These are phyloP conservation scores for Candida patagonica DNA, from an alignment of 805 yeast species.

Conservation along the genomic window DNA sequence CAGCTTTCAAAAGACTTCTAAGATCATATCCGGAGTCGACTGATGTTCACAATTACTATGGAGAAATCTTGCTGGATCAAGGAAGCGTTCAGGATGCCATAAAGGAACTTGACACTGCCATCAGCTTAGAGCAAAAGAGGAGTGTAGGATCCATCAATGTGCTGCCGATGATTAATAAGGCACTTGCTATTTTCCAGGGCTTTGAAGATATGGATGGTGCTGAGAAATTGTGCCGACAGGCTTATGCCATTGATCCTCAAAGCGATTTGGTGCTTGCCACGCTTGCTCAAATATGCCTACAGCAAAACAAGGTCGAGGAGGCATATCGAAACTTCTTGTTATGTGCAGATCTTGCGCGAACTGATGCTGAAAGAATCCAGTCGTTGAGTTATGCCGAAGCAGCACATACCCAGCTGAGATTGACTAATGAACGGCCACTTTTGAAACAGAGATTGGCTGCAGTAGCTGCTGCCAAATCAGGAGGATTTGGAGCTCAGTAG, in stretches of 20 bases:
- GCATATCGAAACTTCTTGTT: constrained; percentile 78
- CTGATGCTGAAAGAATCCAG: constrained; percentile 77
- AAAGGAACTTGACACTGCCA: constrained; percentile 78
- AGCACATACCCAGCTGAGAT: constrained; percentile 75
- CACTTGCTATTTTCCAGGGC: constrained; percentile 41
- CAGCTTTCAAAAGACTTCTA: constrained; percentile 16
- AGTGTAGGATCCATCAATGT: constrained; percentile 74
- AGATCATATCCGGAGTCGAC: constrained; percentile 70
- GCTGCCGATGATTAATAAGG: constrained; percentile 82
- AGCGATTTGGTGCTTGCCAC: constrained; percentile 83
- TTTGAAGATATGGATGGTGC: constrained; percentile 46
- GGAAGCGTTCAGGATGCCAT: constrained; percentile 65
- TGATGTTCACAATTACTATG: constrained; percentile 90
- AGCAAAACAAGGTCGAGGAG: constrained; percentile 70
- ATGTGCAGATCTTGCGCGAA: constrained; percentile 74
- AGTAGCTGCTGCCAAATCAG: constrained; percentile 11
- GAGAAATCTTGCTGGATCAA: constrained; percentile 82
- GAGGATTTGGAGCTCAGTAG: no score
- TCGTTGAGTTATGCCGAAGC: constrained; percentile 91
- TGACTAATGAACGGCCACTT: constrained; percentile 32
- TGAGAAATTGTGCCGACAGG: constrained; percentile 56
- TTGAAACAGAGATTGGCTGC: constrained; percentile 23
- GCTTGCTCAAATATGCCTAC: constrained; percentile 86
- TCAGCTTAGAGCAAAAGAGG: constrained; percentile 52
- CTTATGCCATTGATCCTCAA: constrained; percentile 76